phyloP scores from a whole-genome alignment of 176 grass and related monocot genomes.

The Cymbopogon citratus region DNA sequence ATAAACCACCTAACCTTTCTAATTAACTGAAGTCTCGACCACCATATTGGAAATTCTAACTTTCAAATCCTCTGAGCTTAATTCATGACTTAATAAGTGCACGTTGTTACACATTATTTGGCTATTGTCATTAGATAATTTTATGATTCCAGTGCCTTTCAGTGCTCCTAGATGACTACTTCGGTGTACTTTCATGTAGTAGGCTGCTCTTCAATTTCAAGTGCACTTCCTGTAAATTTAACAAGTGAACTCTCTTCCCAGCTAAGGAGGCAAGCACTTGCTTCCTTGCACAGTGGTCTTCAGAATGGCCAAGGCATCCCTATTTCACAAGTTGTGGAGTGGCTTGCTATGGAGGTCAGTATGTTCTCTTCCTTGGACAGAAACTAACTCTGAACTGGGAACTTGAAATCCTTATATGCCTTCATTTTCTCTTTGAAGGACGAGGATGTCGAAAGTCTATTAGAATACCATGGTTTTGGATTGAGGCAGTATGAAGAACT shows the following conservation, averaged over 20 bases:
- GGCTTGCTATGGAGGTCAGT: slow-evolving; percentile 83
- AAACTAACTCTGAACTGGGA: slow-evolving; percentile 4
- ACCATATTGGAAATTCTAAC: background rate
- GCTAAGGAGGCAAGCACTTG: slow-evolving; percentile 87
- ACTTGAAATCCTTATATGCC: background rate
- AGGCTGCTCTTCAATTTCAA: slow-evolving; percentile 13
- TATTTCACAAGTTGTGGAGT: slow-evolving; percentile 58
- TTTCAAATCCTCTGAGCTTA: background rate
- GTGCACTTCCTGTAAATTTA: slow-evolving; percentile 27
- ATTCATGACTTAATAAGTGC: background rate
- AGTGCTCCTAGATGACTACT: background rate
- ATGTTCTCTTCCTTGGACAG: slow-evolving; percentile 22
- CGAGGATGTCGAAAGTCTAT: slow-evolving; percentile 60
- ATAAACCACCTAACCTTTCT: background rate
- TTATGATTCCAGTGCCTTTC: background rate
- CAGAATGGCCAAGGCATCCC: slow-evolving; percentile 89
- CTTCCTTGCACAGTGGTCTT: slow-evolving; percentile 79
- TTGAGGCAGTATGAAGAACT: slow-evolving; percentile 71
- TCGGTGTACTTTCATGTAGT: slow-evolving; percentile 7
- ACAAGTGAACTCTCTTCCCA: slow-evolving; percentile 36
- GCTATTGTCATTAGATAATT: background rate
- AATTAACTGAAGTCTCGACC: background rate
- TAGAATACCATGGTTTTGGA: slow-evolving; percentile 79
- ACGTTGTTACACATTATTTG: background rate
- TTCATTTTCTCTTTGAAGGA: slow-evolving; percentile 52